Conservation (phyloP, 345 rosid species). For the Triadica sebifera region DNA sequence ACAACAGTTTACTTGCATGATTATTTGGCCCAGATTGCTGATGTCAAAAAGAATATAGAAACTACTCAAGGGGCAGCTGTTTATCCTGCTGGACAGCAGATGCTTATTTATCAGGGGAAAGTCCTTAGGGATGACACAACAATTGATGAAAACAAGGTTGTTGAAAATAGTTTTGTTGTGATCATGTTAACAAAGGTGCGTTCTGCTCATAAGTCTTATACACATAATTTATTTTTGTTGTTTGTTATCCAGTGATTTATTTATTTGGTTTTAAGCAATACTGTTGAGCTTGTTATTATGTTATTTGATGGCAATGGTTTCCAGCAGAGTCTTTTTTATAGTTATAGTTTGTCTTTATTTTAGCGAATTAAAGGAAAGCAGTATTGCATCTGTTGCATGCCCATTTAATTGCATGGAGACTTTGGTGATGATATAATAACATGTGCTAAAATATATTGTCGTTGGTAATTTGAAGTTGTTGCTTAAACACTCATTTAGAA, state of each 20-base stretch:
- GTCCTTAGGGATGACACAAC: slow-evolving; percentile 79
- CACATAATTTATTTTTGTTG: neutral
- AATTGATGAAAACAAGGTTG: slow-evolving; percentile 64
- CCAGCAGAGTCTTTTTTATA: neutral
- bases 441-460: too few species aligned
- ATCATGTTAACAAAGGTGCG: slow-evolving; percentile 77
- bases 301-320: neutral
- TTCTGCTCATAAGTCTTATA: slow-evolving; percentile 9
- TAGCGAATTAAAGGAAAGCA: neutral
- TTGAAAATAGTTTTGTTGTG: slow-evolving; percentile 74
- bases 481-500: too few species aligned
- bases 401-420: neutral
- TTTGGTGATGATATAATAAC: too few species aligned
- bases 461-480: too few species aligned
- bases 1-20: neutral
- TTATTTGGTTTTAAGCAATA: neutral
- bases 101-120: slow-evolving; percentile 86
- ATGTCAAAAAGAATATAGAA: slow-evolving; percentile 78
- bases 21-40: slow-evolving; percentile 47
- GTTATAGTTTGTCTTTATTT: too few species aligned
- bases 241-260: neutral
- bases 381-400: neutral
- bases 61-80: slow-evolving; percentile 55
- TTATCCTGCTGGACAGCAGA: slow-evolving; percentile 68
- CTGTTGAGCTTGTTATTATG: neutral